These are phyloP conservation scores for Podila epicladia DNA, from an alignment of 192 early-diverging fungal genomes.

Conservation along the genomic window DNA sequence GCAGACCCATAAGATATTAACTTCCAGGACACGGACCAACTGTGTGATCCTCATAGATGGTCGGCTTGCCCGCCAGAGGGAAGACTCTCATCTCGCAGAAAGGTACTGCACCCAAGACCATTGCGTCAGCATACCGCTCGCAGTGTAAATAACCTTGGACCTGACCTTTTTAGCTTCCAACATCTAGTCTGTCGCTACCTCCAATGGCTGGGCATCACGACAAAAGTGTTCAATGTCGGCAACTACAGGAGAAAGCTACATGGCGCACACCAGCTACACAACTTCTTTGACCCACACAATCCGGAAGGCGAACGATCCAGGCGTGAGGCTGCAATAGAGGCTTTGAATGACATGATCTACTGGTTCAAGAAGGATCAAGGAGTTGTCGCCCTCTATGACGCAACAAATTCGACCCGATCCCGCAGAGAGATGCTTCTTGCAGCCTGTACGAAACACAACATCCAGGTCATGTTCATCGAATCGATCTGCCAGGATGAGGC, in stretches of 20 bases:
- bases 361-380: slow-evolving; percentile 90
- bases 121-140: too few species aligned
- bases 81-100: slow-evolving; percentile 97
- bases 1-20: not conserved
- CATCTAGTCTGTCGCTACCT: slow-evolving; percentile 89
- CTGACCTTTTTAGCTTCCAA: slow-evolving; percentile 1
- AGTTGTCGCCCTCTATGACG: slow-evolving; percentile 96
- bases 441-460: slow-evolving; percentile 72
- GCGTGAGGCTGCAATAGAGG: slow-evolving; percentile 80
- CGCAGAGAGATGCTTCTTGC: slow-evolving; percentile 82
- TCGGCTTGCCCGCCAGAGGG: slow-evolving; percentile 91
- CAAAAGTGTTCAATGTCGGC: slow-evolving; percentile 97
- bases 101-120: slow-evolving; percentile 57
- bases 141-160: too few species aligned
- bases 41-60: slow-evolving; percentile 67
- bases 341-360: slow-evolving; percentile 90
- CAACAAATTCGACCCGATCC: slow-evolving; percentile 93
- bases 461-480: slow-evolving; percentile 98
- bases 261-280: slow-evolving; percentile 82
- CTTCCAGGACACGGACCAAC: not conserved
- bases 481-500: slow-evolving; percentile 92
- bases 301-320: slow-evolving; percentile 74
- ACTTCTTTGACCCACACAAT: slow-evolving; percentile 95
- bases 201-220: slow-evolving; percentile 93
- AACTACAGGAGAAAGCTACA: slow-evolving; percentile 93